Conservation (phyloP, 106 monocot genomes). For the Agapanthus africanus region DNA sequence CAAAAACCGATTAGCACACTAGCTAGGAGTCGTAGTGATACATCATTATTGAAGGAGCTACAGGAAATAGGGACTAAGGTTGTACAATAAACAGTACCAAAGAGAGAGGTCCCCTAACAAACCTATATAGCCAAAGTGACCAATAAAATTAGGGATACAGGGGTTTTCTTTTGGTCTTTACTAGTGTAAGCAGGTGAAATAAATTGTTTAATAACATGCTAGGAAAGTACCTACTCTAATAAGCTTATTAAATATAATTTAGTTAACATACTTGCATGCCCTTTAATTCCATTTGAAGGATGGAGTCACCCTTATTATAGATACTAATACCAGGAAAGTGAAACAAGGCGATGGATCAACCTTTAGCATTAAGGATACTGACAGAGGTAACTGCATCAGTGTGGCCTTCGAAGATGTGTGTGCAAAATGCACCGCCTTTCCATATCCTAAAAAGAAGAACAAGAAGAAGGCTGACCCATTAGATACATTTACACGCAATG, state of each 20-base stretch:
- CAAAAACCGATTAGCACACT: no score
- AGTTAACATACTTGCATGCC: not conserved
- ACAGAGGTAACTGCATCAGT: constrained; percentile 66
- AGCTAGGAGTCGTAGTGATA: no score
- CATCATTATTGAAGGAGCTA: no score
- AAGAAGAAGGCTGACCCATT: not conserved
- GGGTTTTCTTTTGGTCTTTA: no score
- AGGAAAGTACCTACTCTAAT: not conserved
- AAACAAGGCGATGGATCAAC: constrained; percentile 19
- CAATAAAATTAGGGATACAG: no score
- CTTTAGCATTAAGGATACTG: constrained; percentile 52
- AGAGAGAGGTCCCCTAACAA: no score
- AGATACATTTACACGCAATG: not conserved
- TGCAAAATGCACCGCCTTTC: constrained; percentile 55
- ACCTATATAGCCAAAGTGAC: no score
- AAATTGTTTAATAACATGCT: not conserved
- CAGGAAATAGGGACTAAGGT: no score
- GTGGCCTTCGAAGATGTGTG: constrained; percentile 82
- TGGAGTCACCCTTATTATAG: not conserved
- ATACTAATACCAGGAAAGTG: not conserved
- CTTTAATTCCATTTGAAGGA: not conserved
- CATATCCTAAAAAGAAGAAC: constrained; percentile 51
- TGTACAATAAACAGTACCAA: no score
- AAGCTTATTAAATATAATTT: not conserved
- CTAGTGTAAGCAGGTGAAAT: no score